A percentile compares a stretch with the other conserved stretches of the same genome.
Conservation (phyloP, 2,329 filamentous ascomycete species). For the Colletotrichum sp. region DNA sequence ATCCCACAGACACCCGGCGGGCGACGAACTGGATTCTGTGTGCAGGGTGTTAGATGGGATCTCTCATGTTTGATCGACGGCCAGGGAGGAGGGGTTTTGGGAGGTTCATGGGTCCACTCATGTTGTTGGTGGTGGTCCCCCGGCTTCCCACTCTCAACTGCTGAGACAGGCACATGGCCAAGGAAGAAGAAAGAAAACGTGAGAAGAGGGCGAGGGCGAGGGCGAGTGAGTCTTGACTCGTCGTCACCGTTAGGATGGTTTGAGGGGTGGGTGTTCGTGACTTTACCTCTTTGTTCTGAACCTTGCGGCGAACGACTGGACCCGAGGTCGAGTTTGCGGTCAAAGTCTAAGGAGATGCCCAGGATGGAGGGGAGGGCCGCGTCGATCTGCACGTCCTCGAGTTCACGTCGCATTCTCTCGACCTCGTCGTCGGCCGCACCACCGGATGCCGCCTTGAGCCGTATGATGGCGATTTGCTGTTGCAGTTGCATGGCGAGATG, state of each 20-base stretch:
- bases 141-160: not conserved
- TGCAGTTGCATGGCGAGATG: slow-evolving; percentile 11
- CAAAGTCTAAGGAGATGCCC: slow-evolving; percentile 8
- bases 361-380: slow-evolving; percentile 2
- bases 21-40: not conserved
- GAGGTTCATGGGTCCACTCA: not conserved
- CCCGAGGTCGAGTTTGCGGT: slow-evolving; percentile 3
- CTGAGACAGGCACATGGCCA: not conserved
- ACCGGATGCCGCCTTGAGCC: not conserved
- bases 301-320: not conserved
- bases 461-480: slow-evolving; percentile 11
- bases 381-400: slow-evolving; percentile 16
- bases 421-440: not conserved
- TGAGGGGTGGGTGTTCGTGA: not conserved
- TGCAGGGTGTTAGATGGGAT: not conserved
- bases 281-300: not conserved
- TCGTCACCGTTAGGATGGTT: not conserved
- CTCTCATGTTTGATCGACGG: slow-evolving; percentile 9
- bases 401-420: not conserved
- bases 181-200: not conserved
- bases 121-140: not conserved
- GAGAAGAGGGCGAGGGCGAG: not conserved
- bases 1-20: not conserved
- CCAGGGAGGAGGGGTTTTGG: not conserved
- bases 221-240: not conserved